Evolutionary conservation across 2,329 filamentous ascomycete species (phyloP).

Genomic region (Trichoderma sp.): DNA sequence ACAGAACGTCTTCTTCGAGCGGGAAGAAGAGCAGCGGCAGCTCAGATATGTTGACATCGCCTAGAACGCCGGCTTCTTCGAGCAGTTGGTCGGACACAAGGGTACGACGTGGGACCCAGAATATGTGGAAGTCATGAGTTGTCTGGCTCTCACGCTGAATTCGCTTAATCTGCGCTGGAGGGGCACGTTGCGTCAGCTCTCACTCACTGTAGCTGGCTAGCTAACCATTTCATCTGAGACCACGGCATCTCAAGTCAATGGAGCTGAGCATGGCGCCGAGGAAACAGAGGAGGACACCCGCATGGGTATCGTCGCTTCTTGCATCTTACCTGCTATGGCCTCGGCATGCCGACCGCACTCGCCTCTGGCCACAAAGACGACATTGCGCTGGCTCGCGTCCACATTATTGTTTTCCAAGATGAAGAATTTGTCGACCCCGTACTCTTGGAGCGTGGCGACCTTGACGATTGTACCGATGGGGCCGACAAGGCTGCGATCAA

Average conservation of each 20-base stretch:
- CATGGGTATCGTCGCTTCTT: background rate
- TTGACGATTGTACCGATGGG: slow-evolving; percentile 91
- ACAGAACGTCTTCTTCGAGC: slow-evolving; percentile 86
- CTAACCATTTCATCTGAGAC: background rate
- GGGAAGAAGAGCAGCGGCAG: slow-evolving; percentile 89
- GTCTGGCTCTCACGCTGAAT: slow-evolving; percentile 84
- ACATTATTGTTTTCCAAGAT: slow-evolving; percentile 94
- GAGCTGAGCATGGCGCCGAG: background rate
- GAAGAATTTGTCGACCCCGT: slow-evolving; percentile 97
- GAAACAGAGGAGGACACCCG: background rate
- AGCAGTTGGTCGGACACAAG: slow-evolving; percentile 87
- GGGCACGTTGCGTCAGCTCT: slow-evolving; percentile 26
- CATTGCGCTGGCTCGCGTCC: slow-evolving; percentile 90
- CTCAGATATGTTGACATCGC: slow-evolving; percentile 86
- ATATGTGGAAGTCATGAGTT: slow-evolving; percentile 94
- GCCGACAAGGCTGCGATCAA: slow-evolving; percentile 87
- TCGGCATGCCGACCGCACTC: slow-evolving; percentile 85
- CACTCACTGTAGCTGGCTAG: slow-evolving; percentile 5
- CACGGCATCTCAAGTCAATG: background rate
- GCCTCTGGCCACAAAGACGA: slow-evolving; percentile 89
- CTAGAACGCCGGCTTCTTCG: slow-evolving; percentile 89
- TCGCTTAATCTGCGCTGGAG: slow-evolving; percentile 82
- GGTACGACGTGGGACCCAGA: slow-evolving; percentile 92
- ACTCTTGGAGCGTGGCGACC: slow-evolving; percentile 92
- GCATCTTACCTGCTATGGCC: slow-evolving; percentile 77